These are phyloP conservation scores for Asterella californica DNA, from an alignment of 225 moss, liverwort and hornwort species.

Conservation along the genomic window DNA sequence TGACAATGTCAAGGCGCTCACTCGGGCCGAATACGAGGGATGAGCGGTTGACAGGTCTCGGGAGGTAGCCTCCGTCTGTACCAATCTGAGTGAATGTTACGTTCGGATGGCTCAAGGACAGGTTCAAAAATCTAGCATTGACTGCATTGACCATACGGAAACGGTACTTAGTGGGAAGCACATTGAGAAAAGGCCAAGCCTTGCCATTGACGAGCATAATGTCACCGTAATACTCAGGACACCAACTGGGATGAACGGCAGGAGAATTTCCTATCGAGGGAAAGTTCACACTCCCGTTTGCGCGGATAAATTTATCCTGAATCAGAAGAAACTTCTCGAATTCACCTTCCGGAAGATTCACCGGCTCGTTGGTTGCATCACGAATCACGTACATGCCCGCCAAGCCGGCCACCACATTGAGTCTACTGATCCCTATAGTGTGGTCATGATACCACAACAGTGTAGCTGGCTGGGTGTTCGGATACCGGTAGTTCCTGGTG, in stretches of 20 bases:
- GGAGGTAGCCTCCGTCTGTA: slow-evolving; percentile 53
- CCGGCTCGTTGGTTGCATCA: slow-evolving; percentile 10
- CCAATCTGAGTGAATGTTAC: slow-evolving; percentile 54
- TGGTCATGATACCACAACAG: slow-evolving; percentile 75
- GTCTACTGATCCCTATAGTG: slow-evolving; percentile 48
- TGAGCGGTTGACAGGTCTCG: slow-evolving; percentile 15
- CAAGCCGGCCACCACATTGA: slow-evolving; percentile 46
- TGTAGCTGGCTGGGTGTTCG: slow-evolving; percentile 44
- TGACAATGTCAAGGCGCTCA: slow-evolving; percentile 53
- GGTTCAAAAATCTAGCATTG: slow-evolving; percentile 54
- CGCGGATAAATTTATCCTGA: slow-evolving; percentile 21
- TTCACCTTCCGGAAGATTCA: not conserved
- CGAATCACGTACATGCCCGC: slow-evolving; percentile 8
- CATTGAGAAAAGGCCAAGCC: slow-evolving; percentile 51
- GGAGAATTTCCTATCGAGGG: slow-evolving; percentile 52
- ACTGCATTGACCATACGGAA: slow-evolving; percentile 47
- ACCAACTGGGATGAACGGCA: slow-evolving; percentile 47
- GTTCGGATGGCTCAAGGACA: slow-evolving; percentile 34
- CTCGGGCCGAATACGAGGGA: slow-evolving; percentile 41
- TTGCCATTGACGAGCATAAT: slow-evolving; percentile 53
- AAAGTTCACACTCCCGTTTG: slow-evolving; percentile 47
- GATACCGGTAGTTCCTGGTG: slow-evolving; percentile 45
- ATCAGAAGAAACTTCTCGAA: slow-evolving; percentile 28
- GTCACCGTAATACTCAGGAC: slow-evolving; percentile 67
- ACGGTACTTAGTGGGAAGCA: slow-evolving; percentile 29